Evolutionary conservation across 2,329 filamentous ascomycete genomes (phyloP), one percentile per base, ranked within the genome.

Genomic region (Coniochaeta sp.): DNA sequence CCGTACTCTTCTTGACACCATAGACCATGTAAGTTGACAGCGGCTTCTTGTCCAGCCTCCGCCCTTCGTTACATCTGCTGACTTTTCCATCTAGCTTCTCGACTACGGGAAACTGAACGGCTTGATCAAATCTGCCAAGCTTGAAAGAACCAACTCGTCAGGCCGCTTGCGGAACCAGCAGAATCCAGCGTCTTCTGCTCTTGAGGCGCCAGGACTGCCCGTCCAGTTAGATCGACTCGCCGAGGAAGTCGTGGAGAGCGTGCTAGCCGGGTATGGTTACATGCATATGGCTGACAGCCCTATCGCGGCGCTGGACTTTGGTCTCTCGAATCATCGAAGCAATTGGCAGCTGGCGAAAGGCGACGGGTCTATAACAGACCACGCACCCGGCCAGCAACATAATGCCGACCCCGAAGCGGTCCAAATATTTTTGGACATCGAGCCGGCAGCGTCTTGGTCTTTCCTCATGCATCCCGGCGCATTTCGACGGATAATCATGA

Each of bases 381-480:
- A 40, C 26, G 24, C 19, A 28, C n/a, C 55, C 12, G 34, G 22
- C n/a, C 55, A 30, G 32, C 36, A n/a, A 9, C 22, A 28, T 59
- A 60, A 1, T 28, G 54, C 1, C 55, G 57, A 60, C 32, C 10
- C 62, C 58, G 17, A 19, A 28, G 55, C 34, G 2, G 55, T 57
- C 22, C 55, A 57, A 36, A 42, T 85, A 30, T 74, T 81, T 26
- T 69, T 85, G 6, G 78, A 84, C 63, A 77, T 84, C 24, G 74
- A 77, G 2, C 73, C 62, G 64, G 73, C n/a, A 65, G 73, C 50
- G 65, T 73, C 60, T 44, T 85, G 82, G 80, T 69, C 73, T 3
- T 83, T 83, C 65, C 72, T 73, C n/a, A 77, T 79, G 0, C 79
- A 85, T 56, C 76, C 81, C 0, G 82, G 82, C 14, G 72, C 71